A percentile compares a stretch with the other conserved stretches of the same genome.
Conservation (phyloP, 164 flowering plant species). For the Brasenia schreberi region DNA sequence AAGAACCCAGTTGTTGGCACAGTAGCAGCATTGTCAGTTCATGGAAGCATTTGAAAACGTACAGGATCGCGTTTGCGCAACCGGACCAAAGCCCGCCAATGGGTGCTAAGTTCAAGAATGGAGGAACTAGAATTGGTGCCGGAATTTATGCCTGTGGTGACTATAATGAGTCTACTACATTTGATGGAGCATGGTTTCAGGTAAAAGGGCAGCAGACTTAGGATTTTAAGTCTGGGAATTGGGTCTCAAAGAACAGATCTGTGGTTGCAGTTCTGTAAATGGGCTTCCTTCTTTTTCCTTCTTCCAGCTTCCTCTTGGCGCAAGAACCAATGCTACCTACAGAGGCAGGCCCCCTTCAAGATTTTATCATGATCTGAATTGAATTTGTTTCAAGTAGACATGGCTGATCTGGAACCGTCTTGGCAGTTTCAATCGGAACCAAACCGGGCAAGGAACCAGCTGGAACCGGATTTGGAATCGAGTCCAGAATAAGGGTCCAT, state of each 20-base stretch:
- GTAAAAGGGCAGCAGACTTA: slow-evolving; percentile 61
- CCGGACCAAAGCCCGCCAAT: slow-evolving; percentile 83
- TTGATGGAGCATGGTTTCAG: slow-evolving; percentile 95
- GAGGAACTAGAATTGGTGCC: slow-evolving; percentile 28
- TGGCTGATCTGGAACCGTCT: too few relatives aligned
- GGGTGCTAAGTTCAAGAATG: slow-evolving; percentile 27
- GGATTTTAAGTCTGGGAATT: slow-evolving; percentile 5
- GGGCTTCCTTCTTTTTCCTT: too few relatives aligned
- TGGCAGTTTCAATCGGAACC: too few relatives aligned
- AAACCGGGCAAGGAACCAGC: too few relatives aligned
- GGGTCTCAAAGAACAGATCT: background rate
- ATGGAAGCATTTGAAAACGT: slow-evolving; percentile 76
- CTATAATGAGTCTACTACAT: slow-evolving; percentile 64
- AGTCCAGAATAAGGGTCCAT: too few relatives aligned
- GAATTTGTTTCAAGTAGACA: too few relatives aligned
- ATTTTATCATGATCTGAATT: too few relatives aligned
- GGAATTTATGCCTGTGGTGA: slow-evolving; percentile 81
- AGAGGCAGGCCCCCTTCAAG: too few relatives aligned
- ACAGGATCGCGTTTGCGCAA: slow-evolving; percentile 64
- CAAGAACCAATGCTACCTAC: too few relatives aligned
- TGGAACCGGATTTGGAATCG: too few relatives aligned
- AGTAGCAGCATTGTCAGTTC: slow-evolving; percentile 28
- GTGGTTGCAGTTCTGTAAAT: too few relatives aligned
- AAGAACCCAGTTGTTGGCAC: slow-evolving; percentile 73
- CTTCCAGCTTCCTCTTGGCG: too few relatives aligned